Evolutionary conservation across 805 yeast species (phyloP), one percentile per base, ranked within the genome.

Genomic region (Ogataea henricii): DNA sequence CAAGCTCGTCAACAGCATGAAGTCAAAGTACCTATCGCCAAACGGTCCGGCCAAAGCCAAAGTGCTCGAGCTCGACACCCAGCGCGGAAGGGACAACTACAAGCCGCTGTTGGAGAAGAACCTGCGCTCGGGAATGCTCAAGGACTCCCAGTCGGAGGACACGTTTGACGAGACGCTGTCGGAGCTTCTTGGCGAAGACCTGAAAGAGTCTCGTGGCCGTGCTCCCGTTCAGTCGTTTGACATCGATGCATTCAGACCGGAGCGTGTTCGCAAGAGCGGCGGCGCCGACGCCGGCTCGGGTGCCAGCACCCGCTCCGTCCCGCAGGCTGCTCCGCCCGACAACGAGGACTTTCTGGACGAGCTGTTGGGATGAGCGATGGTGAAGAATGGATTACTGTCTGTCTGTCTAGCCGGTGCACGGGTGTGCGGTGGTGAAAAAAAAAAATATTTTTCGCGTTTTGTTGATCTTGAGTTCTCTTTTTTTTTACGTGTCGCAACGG

Each of bases 81-180:
- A 48, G 18, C 46, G 40, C 5, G 51, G 45, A 20, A 49, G 45
- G 8, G 55, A 58, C 41, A 46, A 56, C 27, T 59, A 55, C 37
- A 42, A 34, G 23, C 49, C 50, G 4, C 27, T 53, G 17, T 36
- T 55, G 20, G 48, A 56, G 33, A 40, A 39, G 9, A 43, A 36
- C n/a, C 43, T 59, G n/a, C 40, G 36, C 8, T 32, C 47, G n/a
- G 41, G 46, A 17, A 41, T 20, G 12, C 25, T 30, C 22, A 12
- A 40, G 17, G 27, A 40, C 29, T 17, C 18, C 25, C 21, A 10
- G 48, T 10, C 49, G 38, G 36, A 40, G n/a, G 22, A 38, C 16
- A 29, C 48, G 4, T 54, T 58, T 32, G 58, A 59, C 17, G 53
- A 51, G 27, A 54, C 58, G 32, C 44, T 64, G 27, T 49, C 56